phyloP scores from a whole-genome alignment of 1,139 yeast genomes.

The Geotrichum europaeum region DNA sequence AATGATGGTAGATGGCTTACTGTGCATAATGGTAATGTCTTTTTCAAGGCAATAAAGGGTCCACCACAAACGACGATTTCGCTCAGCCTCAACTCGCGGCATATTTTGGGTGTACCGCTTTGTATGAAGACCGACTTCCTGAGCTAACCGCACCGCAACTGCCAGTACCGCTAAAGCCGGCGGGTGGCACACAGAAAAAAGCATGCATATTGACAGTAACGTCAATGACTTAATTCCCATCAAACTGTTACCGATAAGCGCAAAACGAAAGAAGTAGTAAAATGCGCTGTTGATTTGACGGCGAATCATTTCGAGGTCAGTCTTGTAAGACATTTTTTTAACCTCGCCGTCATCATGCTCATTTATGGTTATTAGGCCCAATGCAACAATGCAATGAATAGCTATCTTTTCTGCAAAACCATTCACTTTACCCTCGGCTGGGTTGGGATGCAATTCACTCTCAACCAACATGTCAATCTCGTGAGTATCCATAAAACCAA shows the following conservation, averaged over 20 bases:
- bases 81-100: slow-evolving; percentile 36
- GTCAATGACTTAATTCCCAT: slow-evolving; percentile 23
- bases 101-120: slow-evolving; percentile 44
- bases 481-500: not conserved
- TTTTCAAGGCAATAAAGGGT: slow-evolving; percentile 49
- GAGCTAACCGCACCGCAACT: slow-evolving; percentile 54
- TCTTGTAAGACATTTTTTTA: not conserved
- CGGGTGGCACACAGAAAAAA: slow-evolving; percentile 21
- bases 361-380: not conserved
- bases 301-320: not conserved
- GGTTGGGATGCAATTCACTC: not conserved
- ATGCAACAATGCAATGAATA: slow-evolving; percentile 3
- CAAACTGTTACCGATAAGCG: slow-evolving; percentile 22
- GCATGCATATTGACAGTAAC: slow-evolving; percentile 16
- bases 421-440: not conserved
- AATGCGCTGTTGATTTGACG: slow-evolving; percentile 17
- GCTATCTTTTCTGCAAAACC: slow-evolving; percentile 14
- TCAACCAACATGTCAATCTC: not conserved
- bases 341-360: not conserved
- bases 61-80: slow-evolving; percentile 51
- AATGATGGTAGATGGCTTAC: slow-evolving; percentile 54
- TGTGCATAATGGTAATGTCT: slow-evolving; percentile 49
- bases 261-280: slow-evolving; percentile 21
- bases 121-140: slow-evolving; percentile 62
- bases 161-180: slow-evolving; percentile 25